Evolutionary conservation across 305 asterid genomes (phyloP), one percentile per base, ranked within the genome.

Genomic region (Stenogyne calaminthoides): DNA sequence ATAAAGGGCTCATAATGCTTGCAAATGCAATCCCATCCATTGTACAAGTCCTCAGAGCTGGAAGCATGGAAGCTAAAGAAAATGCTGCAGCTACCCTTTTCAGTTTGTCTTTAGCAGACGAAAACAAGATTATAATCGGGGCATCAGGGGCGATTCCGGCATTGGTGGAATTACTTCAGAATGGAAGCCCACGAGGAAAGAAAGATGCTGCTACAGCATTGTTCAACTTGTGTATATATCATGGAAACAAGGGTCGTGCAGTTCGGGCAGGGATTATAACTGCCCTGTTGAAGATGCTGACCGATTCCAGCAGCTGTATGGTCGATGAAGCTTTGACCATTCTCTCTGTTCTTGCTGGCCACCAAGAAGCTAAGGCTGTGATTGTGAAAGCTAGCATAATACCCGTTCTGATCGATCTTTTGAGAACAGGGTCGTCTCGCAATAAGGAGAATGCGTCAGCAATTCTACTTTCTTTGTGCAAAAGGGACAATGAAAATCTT

Each of bases 161-260:
- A 20, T 83, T 94, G 61, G 97, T 94, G 2, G 92, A 90, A 39
- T 84, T 94, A 76, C 93, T 94, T 20, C 77, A 82, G 57, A 79
- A 74, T 7, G 98, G 98, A 29, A 90, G 88, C 72, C 9, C 89
- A 0, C 78, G 98, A 75, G 98, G 98, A 70, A 94, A 88, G 77
- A 94, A 94, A 78, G 98, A 94, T 57, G 98, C 98, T 27, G 97
- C 98, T 12, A 90, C 98, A 0, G 97, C 98, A 0, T 81, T 94
- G 62, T 94, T 94, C 81, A 94, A 91, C 69, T 72, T 94, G 70
- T 94, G 97, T 69, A 85, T 89, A 61, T 91, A 94, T 82, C 97
- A 85, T 12, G 96, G 97, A 67, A 94, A 94, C 84, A 91, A 91
- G 68, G 97, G 96, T 6, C 77, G 98, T 74, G 98, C 98, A 6